Base-by-base conservation (phyloP, 805 yeast genomes). In the Metschnikowia vanudenii region DNA sequence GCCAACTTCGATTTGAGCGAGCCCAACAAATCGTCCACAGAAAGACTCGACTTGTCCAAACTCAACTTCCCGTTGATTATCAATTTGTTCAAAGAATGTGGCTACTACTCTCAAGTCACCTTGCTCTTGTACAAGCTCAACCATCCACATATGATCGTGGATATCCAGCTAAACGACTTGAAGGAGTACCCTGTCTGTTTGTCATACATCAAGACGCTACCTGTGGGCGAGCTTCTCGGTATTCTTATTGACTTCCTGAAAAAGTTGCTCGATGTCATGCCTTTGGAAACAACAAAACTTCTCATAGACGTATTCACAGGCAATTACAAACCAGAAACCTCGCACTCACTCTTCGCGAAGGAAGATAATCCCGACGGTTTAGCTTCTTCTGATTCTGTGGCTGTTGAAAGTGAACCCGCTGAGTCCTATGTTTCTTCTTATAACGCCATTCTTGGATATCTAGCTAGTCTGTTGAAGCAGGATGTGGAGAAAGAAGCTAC, bases 301-400 rank as follows among this genome's bases (percentile, higher is more conserved):
- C 70, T 92, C 47, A 90, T 94, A 41, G 85, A 86, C 24, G 85
- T 92, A 0, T 94, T 92, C 61, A 92, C 98, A 0, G 97, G 97
- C 0, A 81, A 79, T 45, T 92, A 84, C 61, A 69, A 66, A 24
- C 85, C 89, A 2, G 51, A 46, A 14, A 32, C 36, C n/a, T 39
- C 50, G 11, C 52, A 49, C 30, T 39, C 53, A 20, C 43, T 55
- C 13, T 45, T 44, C 8, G 47, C 19, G 7, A 33, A 26, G 5
- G 33, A 41, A n/a, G n/a, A 18, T 3, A 55, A 17, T 31, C 57
- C 33, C 3, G 57, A 52, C 4, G 58, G 55, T 2, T 9, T 40
- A 4, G n/a, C 12, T 8, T 9, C 43, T 1, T 9, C 43, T 1
- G 36, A 37, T 13, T 54, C 18, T 39, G 59, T 32, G 2, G 58